phyloP scores from a whole-genome alignment of 495 filamentous ascomycete genomes.

The Neurospora sp. region DNA sequence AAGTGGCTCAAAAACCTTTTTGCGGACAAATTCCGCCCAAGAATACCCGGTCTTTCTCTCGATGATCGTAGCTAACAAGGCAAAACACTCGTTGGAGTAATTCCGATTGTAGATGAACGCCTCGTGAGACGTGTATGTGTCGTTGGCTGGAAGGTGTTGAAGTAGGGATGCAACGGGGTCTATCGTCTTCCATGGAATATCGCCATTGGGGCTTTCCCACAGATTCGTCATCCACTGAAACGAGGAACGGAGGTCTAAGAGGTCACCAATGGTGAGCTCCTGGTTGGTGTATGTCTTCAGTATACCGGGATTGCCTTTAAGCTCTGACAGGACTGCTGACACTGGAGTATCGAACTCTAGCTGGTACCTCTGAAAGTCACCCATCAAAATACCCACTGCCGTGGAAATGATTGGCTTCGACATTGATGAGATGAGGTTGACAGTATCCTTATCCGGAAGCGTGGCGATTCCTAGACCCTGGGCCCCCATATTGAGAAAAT shows the following conservation, averaged over 20 bases:
- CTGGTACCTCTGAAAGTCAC: constrained; percentile 12
- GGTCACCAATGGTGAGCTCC: constrained; percentile 8
- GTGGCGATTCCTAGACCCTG: not conserved
- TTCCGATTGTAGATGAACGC: constrained; percentile 4
- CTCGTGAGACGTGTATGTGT: not conserved
- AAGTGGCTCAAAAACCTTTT: constrained; percentile 6
- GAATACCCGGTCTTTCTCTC: not conserved
- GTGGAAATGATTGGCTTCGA: constrained; percentile 28
- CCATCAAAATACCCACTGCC: constrained; percentile 25
- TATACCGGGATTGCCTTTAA: not conserved
- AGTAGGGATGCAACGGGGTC: constrained; percentile 4
- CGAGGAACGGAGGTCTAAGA: constrained; percentile 11
- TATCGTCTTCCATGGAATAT: constrained; percentile 3
- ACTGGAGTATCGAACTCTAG: constrained; percentile 11
- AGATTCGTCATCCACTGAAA: constrained; percentile 8
- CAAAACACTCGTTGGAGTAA: constrained; percentile 15
- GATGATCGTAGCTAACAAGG: constrained; percentile 4
- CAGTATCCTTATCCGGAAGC: constrained; percentile 16
- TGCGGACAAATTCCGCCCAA: constrained; percentile 1
- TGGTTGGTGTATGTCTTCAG: not conserved
- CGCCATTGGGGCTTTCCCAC: constrained; percentile 13
- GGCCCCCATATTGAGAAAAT: not conserved
- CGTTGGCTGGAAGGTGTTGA: not conserved
- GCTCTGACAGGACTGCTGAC: constrained; percentile 1
- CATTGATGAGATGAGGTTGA: constrained; percentile 29